Percentiles rank a stretch among this genome's conserved stretches.
These are phyloP conservation scores for Trichoderma guizhouense DNA, from an alignment of 2,329 filamentous ascomycete genomes.

Conservation along the genomic window DNA sequence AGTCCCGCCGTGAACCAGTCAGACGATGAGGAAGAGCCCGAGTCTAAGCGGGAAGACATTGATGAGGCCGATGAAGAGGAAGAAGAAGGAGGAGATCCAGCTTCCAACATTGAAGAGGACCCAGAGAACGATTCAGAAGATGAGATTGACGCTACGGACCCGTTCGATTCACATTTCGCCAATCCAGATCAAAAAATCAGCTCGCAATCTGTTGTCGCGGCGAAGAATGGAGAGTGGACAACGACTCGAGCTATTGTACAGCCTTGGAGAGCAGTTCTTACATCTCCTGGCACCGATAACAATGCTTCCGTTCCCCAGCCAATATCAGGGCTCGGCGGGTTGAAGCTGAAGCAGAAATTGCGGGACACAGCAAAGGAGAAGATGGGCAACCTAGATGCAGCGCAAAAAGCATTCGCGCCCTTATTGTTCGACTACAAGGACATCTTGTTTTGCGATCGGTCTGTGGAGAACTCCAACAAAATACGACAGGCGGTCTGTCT, in stretches of 20 bases:
- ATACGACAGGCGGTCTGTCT: conserved; percentile 72
- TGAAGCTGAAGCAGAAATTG: conserved; percentile 71
- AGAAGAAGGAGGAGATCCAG: conserved; percentile 20
- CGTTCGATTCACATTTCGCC: conserved; percentile 79
- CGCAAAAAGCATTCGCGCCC: conserved; percentile 65
- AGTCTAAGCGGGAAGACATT: conserved; percentile 26
- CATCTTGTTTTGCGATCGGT: conserved; percentile 71
- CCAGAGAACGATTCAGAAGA: conserved; percentile 44
- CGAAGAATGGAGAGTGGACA: conserved; percentile 50
- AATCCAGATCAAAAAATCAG: conserved; percentile 61
- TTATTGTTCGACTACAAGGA: conserved; percentile 81
- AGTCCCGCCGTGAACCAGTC: conserved; percentile 30
- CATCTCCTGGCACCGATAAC: conserved; percentile 42
- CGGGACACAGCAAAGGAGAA: conserved; percentile 51
- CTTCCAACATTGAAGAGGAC: conserved; percentile 25
- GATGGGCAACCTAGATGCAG: conserved; percentile 54
- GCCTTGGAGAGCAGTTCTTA: conserved; percentile 46
- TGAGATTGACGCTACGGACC: conserved; percentile 57
- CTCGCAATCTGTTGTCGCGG: conserved; percentile 48
- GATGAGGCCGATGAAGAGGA: conserved; percentile 24
- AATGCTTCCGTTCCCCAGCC: conserved; percentile 30
- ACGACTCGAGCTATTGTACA: conserved; percentile 46
- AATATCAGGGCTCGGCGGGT: conserved; percentile 40
- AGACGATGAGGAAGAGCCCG: conserved; percentile 43
- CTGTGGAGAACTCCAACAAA: conserved; percentile 61